Evolutionary conservation across 148 eudicot species (phyloP).

Genomic region (Talinum fruticosum): DNA sequence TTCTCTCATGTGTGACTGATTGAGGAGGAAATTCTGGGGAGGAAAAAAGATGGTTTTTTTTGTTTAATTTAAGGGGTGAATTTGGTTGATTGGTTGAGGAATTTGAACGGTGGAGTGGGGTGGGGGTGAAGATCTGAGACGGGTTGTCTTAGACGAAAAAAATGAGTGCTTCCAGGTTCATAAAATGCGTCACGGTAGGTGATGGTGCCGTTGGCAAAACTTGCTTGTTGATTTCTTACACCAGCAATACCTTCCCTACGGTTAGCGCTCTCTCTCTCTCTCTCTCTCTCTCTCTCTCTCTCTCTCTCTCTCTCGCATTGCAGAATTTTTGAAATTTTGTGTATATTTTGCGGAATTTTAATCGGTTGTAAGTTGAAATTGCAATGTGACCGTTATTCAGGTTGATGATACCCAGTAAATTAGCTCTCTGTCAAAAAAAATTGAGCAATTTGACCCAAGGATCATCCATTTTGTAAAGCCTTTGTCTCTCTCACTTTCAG

Average conservation of each 20-base stretch:
- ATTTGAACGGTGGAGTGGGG: neutral
- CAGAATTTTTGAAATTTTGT: neutral
- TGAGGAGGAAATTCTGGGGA: conserved; percentile 4
- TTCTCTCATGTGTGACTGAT: conserved; percentile 7
- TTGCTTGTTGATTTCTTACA: conserved; percentile 85
- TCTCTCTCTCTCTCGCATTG: neutral
- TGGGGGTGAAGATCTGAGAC: neutral
- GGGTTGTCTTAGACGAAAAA: neutral
- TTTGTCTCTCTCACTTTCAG: neutral
- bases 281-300: neutral
- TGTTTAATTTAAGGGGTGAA: neutral
- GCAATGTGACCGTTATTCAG: neutral
- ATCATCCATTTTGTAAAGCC: neutral
- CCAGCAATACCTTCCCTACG: conserved; percentile 96
- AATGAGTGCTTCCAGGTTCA: conserved; percentile 94
- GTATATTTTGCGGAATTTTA: neutral
- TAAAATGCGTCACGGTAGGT: conserved; percentile 91
- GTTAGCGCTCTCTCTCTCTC: conserved; percentile 29
- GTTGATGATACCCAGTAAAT: neutral
- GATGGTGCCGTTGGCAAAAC: conserved; percentile 97
- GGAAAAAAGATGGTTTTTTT: neutral
- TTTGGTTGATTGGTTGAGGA: neutral
- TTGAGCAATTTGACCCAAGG: neutral
- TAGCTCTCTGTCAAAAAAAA: neutral
- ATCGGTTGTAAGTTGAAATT: neutral